Evolutionary conservation across 2,329 filamentous ascomycete genomes (phyloP).

Genomic region (Paraconiothyrium sp.): DNA sequence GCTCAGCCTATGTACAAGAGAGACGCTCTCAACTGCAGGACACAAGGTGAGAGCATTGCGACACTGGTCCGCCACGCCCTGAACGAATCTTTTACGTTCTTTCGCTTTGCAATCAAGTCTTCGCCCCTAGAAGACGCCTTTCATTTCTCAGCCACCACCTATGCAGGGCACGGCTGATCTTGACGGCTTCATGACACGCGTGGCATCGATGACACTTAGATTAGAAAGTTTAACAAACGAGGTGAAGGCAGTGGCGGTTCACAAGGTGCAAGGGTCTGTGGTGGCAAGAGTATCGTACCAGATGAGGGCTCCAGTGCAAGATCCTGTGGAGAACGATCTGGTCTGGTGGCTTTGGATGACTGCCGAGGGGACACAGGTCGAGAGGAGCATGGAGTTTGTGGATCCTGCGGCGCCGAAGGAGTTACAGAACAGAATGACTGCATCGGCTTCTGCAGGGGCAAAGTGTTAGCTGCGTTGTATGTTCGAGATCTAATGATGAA

Average conservation of each 20-base stretch:
- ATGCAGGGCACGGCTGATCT: slow-evolving; percentile 28
- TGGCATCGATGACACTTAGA: slow-evolving; percentile 29
- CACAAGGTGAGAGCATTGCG: not conserved
- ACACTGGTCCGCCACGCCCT: not conserved
- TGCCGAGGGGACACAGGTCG: slow-evolving; percentile 28
- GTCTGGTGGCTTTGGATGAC: slow-evolving; percentile 42
- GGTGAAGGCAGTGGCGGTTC: slow-evolving; percentile 35
- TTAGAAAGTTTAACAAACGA: slow-evolving; percentile 32
- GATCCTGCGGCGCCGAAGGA: slow-evolving; percentile 34
- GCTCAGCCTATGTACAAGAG: not conserved
- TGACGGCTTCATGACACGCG: slow-evolving; percentile 32
- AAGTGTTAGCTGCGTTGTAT: not conserved
- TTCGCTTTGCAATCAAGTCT: not conserved
- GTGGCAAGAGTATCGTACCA: slow-evolving; percentile 33
- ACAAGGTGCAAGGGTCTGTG: slow-evolving; percentile 31
- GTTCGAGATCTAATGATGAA: not conserved
- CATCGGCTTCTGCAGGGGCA: not conserved
- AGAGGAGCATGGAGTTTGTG: slow-evolving; percentile 42
- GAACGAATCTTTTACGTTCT: not conserved
- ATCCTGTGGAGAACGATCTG: slow-evolving; percentile 41
- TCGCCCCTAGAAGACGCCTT: not conserved
- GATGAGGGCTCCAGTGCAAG: slow-evolving; percentile 34
- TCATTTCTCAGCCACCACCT: slow-evolving; percentile 27
- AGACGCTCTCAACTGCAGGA: not conserved
- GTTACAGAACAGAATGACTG: not conserved